Conservation (phyloP, 192 early-diverging fungal species). For the Coemansia sp. region DNA sequence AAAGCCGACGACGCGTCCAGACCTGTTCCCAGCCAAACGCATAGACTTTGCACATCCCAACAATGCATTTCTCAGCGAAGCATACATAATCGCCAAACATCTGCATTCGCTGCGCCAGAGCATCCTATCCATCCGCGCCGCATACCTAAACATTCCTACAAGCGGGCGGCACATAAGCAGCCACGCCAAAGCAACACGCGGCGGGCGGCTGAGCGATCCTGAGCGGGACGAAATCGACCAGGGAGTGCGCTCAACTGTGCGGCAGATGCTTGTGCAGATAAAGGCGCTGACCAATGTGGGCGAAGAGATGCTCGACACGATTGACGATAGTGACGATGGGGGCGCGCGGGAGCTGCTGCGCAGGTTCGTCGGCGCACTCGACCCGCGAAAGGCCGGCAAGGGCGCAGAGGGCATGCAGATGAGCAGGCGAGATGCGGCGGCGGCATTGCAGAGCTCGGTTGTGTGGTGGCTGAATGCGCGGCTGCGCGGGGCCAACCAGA, state of each 20-base stretch:
- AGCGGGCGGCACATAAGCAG: neutral
- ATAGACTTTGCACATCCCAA: conserved; percentile 29
- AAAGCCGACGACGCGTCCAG: conserved; percentile 10
- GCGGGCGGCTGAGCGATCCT: conserved; percentile 54
- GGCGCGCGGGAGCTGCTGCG: conserved; percentile 35
- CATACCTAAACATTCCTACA: conserved; percentile 51
- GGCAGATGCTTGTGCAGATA: conserved; percentile 58
- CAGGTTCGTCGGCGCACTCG: conserved; percentile 42
- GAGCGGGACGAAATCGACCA: conserved; percentile 70
- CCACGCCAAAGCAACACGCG: neutral
- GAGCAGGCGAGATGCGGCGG: conserved; percentile 55
- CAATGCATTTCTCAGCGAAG: conserved; percentile 58
- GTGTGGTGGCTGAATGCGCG: conserved; percentile 66
- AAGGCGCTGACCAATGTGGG: conserved; percentile 57
- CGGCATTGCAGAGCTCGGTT: conserved; percentile 67
- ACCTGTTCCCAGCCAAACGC: conserved; percentile 31
- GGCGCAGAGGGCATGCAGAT: neutral
- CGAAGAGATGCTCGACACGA: conserved; percentile 32
- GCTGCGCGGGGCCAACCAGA: conserved; percentile 61
- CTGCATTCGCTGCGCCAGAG: conserved; percentile 53
- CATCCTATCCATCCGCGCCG: conserved; percentile 54
- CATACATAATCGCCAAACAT: conserved; percentile 58
- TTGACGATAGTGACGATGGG: conserved; percentile 22
- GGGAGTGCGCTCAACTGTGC: conserved; percentile 58
- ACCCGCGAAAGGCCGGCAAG: conserved; percentile 31